Base-by-base conservation (phyloP, 352 stramenopile genomes). In the Pythium volutum region DNA sequence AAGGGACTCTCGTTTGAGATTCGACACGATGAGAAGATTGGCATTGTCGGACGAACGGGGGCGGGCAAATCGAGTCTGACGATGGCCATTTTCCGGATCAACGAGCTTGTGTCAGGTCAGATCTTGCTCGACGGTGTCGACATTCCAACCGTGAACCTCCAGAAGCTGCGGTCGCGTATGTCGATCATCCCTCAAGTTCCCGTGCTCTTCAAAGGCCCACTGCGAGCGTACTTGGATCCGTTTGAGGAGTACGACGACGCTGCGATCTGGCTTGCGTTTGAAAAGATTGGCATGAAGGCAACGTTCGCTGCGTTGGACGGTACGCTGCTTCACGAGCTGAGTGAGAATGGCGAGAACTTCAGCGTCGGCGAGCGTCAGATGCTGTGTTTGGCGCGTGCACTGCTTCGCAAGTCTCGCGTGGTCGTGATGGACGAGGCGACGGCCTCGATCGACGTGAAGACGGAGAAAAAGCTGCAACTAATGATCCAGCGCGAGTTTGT, bases 361-460 rank as follows among this genome's bases (percentile, higher is more conserved):
- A 88, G 66, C 57, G 85, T 97, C 31, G 96, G 96, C 4, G 88
- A 98, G 70, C 70, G 93, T 5, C 94, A 98, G 73, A 68, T 98
- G 54, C 42, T 61, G 27, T 53, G 54, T 34, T n/a, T 61, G 18
- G 54, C 54, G 9, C 54, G 54, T 22, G 54, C 54, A n/a, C 22
- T 61, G 14, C 20, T 61, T 18, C 71, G 74, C 7, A 76, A 92
- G 34, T 88, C 87, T 27, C 51, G 57, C 15, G 89, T 98, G 27
- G 66, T 99, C 14, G 64, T 98, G 4, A 92, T 98, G 75, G 96
- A 99, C 59, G 96, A 99, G 74, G 93, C 94, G 5, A 98, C 93
- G 10, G 79, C 81, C 20, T 87, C 76, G 26, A 84, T 89, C 39
- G 82, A 90, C 53, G 45, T 41, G 31, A 59, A 68, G 23, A 86